Conservation (phyloP, 2,329 filamentous ascomycete species). For the Zymoseptoria ardabiliae region DNA sequence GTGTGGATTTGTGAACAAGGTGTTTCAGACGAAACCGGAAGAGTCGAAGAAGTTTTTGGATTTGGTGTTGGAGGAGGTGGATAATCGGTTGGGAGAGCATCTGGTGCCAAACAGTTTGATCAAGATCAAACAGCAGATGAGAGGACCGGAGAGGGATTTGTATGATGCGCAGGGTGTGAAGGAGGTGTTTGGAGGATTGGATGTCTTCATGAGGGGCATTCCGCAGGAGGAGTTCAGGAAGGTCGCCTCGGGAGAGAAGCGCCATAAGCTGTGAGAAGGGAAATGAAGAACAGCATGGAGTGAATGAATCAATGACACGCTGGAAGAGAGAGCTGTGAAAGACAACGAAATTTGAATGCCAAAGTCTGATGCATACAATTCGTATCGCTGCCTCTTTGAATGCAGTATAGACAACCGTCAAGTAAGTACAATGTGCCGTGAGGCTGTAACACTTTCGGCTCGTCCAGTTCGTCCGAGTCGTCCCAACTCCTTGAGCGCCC, state of each 20-base stretch:
- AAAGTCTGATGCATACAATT: neutral
- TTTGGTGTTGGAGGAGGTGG: conserved; percentile 69
- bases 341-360: neutral
- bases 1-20: conserved; percentile 77
- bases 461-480: neutral
- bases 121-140: conserved; percentile 77
- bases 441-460: neutral
- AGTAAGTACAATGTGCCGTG: neutral
- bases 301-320: neutral
- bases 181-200: conserved; percentile 80
- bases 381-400: neutral
- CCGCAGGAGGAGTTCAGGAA: conserved; percentile 86
- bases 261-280: conserved; percentile 67
- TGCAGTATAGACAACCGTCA: neutral
- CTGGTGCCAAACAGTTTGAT: conserved; percentile 71
- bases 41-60: conserved; percentile 63
- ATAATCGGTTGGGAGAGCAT: conserved; percentile 72
- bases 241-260: conserved; percentile 81
- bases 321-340: neutral
- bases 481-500: neutral
- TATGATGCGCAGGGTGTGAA: conserved; percentile 70
- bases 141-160: conserved; percentile 62
- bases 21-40: conserved; percentile 55
- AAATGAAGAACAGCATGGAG: neutral
- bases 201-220: conserved; percentile 69